Evolutionary conservation across 2,329 filamentous ascomycete species (phyloP), one percentile per base, ranked within the genome.

Genomic region (Cadophora gregata): DNA sequence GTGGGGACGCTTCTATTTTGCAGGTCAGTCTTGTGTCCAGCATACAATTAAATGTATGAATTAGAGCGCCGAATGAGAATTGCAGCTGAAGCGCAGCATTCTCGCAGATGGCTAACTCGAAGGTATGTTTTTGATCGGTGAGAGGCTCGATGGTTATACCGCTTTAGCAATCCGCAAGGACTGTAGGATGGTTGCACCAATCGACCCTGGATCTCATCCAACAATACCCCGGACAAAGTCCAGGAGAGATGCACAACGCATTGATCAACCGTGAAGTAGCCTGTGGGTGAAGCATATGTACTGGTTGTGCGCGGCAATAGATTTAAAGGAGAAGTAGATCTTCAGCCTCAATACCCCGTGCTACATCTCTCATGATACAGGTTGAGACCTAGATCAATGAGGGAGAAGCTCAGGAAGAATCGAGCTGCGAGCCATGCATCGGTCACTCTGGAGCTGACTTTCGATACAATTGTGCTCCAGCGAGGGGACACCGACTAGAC

Each of bases 81-180:
- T 97, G 93, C 91, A 90, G 91, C 91, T 89, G 86, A 84, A 90
- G 85, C 83, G 92, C 92, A 88, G 90, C 92, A 95, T 96, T 96
- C 92, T 94, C 90, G 83, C 88, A 88, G 87, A 69, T 91, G 90
- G 87, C 87, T 88, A 84, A 94, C 92, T 94, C 92, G 91, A 92
- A 83, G 82, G 81, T 82, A 76, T 91, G 71, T 70, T 84, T 93
- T 95, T 94, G 74, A 91, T 93, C 89, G 83, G 89, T 93, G 91
- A 93, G 87, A 76, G 76, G 70, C 59, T 67, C 64, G 67, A 56
- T 33, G 67, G 68, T 75, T 24, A 59, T 65, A 70, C 73, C 69
- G 69, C 71, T 74, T 62, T 72, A 68, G 74, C 63, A 69, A 67
- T 65, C 70, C 64, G 69, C 48, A 25, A 69, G 66, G 48, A 63